phyloP scores from a whole-genome alignment of 768 basidiomycete species.

The Suillus plorans region DNA sequence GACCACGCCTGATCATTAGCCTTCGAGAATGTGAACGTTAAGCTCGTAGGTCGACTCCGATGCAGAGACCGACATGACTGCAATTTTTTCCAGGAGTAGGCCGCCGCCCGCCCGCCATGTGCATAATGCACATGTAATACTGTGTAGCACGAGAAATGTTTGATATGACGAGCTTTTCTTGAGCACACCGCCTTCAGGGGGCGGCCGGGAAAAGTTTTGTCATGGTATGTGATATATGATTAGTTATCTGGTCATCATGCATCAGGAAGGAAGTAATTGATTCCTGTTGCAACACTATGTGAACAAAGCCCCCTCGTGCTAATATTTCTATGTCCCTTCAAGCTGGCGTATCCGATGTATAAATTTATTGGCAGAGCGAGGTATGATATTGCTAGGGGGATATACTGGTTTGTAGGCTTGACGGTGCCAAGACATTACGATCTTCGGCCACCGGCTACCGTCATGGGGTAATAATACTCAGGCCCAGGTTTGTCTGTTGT shows the following conservation, averaged over 20 bases:
- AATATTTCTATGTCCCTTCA: background rate
- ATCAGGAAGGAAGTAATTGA: background rate
- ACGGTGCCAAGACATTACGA: background rate
- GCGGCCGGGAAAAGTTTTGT: background rate
- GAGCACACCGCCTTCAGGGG: background rate
- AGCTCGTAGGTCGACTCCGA: background rate
- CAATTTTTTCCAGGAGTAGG: background rate
- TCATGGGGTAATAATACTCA: background rate
- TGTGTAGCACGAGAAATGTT: background rate
- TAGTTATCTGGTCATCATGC: background rate
- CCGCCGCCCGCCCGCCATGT: background rate
- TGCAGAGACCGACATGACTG: background rate
- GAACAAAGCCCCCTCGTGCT: background rate
- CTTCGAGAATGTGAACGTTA: background rate
- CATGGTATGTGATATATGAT: background rate
- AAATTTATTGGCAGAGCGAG: background rate
- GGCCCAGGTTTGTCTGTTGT: no score
- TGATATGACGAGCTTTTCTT: background rate
- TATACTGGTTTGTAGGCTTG: background rate
- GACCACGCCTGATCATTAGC: background rate
- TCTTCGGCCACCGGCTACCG: background rate
- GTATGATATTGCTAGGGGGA: background rate
- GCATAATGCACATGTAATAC: background rate
- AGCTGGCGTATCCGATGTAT: background rate
- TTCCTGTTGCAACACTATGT: background rate